These are phyloP conservation scores for Yamadazyma epiphylla DNA, from an alignment of 1,139 yeast species.

Conservation along the genomic window DNA sequence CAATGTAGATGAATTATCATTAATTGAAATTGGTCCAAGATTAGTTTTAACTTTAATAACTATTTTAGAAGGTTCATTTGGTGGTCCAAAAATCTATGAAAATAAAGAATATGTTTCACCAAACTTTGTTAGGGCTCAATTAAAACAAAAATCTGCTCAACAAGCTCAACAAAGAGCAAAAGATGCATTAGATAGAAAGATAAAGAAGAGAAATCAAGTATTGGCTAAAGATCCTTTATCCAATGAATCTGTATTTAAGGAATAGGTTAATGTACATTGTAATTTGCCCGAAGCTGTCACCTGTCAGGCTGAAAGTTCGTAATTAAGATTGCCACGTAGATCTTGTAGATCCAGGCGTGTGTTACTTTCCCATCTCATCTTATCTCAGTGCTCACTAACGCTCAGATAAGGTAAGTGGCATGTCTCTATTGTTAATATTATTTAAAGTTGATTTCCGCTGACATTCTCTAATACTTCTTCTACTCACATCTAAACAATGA, in stretches of 20 bases:
- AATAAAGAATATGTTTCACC: constrained; percentile 97
- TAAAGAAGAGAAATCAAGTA: constrained; percentile 72
- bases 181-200: constrained; percentile 72
- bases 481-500: too few relatives aligned
- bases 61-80: constrained; percentile 92
- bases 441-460: too few relatives aligned
- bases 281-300: too few relatives aligned
- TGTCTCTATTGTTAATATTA: too few relatives aligned
- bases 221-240: constrained; percentile 81
- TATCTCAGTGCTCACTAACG: neutral
- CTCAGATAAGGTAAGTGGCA: too few relatives aligned
- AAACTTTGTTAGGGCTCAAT: constrained; percentile 88
- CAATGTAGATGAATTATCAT: constrained; percentile 53
- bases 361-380: too few relatives aligned
- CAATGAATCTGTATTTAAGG: constrained; percentile 70
- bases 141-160: constrained; percentile 73
- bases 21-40: constrained; percentile 97
- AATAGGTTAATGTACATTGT: too few relatives aligned
- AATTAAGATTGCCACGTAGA: neutral
- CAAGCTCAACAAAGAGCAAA: constrained; percentile 78
- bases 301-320: too few relatives aligned
- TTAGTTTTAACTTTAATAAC: constrained; percentile 90
- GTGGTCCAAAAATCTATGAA: constrained; percentile 97
- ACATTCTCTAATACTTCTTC: too few relatives aligned
- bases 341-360: too few relatives aligned